A percentile compares a stretch with the other conserved stretches of the same genome.
phyloP scores from a whole-genome alignment of 352 stramenopile species.

The Thalassiosira mediterranea region DNA sequence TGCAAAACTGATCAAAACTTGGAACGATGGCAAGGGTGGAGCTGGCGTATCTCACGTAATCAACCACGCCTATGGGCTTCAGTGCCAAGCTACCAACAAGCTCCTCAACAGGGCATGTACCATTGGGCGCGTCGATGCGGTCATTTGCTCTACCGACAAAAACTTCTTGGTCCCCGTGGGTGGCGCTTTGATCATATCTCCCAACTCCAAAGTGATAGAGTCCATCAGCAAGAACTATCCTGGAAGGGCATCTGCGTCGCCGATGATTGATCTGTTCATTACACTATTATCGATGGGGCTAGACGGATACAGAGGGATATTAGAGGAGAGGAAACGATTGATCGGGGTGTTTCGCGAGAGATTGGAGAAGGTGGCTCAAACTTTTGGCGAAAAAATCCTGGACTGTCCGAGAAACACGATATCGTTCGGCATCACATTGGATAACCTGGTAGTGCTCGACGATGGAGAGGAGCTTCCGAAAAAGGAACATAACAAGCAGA shows the following conservation, averaged over 20 bases:
- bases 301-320: conserved; percentile 88
- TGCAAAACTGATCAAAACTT: conserved; percentile 87
- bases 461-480: conserved; percentile 13
- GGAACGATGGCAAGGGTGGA: conserved; percentile 50
- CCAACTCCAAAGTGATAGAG: conserved; percentile 85
- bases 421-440: conserved; percentile 92
- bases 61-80: conserved; percentile 99
- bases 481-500: conserved; percentile 46
- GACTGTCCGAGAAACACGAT: conserved; percentile 91
- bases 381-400: conserved; percentile 91
- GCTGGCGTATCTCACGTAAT: conserved; percentile 93
- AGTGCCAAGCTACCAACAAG: conserved; percentile 93
- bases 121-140: conserved; percentile 92
- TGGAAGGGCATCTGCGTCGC: conserved; percentile 92
- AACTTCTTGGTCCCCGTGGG: conserved; percentile 98
- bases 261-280: conserved; percentile 97
- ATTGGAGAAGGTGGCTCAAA: conserved; percentile 84
- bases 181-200: conserved; percentile 80
- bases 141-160: conserved; percentile 99
- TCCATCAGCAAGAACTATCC: conserved; percentile 93
- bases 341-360: conserved; percentile 84
- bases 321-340: conserved; percentile 88
- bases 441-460: conserved; percentile 55
- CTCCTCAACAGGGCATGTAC: conserved; percentile 90
- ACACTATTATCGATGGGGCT: conserved; percentile 97